Percentiles rank a stretch among this genome's conserved stretches.
These are phyloP conservation scores for Lachancea lanzarotensis DNA, from an alignment of 805 yeast species.

Conservation along the genomic window DNA sequence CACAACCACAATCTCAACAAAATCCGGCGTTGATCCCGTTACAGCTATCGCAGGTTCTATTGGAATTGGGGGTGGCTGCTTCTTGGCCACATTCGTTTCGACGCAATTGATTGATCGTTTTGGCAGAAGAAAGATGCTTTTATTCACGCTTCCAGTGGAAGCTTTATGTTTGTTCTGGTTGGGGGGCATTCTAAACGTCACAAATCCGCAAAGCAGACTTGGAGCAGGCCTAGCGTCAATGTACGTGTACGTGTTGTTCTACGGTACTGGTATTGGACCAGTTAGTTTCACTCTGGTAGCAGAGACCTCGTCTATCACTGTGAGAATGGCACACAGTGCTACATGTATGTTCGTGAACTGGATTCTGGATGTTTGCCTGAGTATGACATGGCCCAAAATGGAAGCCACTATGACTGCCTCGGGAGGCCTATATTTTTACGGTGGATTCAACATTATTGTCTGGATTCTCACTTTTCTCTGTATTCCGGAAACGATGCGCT, in stretches of 20 bases:
- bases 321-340: constrained; percentile 42
- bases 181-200: constrained; percentile 41
- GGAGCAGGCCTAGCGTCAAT: constrained; percentile 42
- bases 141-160: constrained; percentile 56
- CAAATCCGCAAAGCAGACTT: constrained; percentile 34
- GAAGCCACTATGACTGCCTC: constrained; percentile 38
- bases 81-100: constrained; percentile 42
- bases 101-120: constrained; percentile 43
- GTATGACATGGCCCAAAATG: constrained; percentile 51
- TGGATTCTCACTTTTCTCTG: constrained; percentile 41
- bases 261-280: constrained; percentile 49
- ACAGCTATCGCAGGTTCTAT: constrained; percentile 44
- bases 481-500: constrained; percentile 59
- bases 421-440: constrained; percentile 48
- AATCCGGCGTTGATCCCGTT: constrained; percentile 38
- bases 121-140: constrained; percentile 47
- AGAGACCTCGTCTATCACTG: constrained; percentile 46
- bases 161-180: constrained; percentile 47
- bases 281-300: constrained; percentile 50
- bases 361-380: constrained; percentile 39
- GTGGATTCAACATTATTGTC: constrained; percentile 45
- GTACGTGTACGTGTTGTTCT: constrained; percentile 40
- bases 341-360: constrained; percentile 45
- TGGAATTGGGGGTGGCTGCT: constrained; percentile 45
- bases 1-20: constrained; percentile 42